Percentiles rank a stretch among this genome's conserved stretches.
Evolutionary conservation across 345 rosid species (phyloP).

Genomic region (Viola odorata): DNA sequence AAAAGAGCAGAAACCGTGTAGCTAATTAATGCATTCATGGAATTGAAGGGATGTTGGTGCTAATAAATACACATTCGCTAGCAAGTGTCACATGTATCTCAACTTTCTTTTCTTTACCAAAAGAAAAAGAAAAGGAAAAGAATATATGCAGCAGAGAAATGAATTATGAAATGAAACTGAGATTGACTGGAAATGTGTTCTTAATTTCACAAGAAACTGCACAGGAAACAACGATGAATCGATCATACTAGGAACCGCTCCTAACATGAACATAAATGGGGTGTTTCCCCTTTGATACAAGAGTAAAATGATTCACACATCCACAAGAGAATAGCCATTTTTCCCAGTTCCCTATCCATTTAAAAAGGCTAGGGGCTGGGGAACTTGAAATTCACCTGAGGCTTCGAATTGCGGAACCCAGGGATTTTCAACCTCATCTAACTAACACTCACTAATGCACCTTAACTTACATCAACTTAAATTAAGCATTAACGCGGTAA

Average conservation of each 20-base stretch:
- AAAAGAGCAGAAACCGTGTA: too few relatives aligned
- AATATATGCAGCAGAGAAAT: neutral
- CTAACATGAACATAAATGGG: slow-evolving; percentile 38
- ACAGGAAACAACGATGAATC: slow-evolving; percentile 1
- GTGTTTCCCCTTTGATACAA: slow-evolving; percentile 16
- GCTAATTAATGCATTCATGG: too few relatives aligned
- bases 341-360: slow-evolving; percentile 32
- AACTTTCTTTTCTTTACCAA: too few relatives aligned
- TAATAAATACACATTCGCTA: too few relatives aligned
- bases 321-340: slow-evolving; percentile 17
- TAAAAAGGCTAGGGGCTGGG: slow-evolving; percentile 39
- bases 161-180: neutral
- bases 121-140: too few relatives aligned
- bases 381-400: slow-evolving; percentile 26
- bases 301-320: slow-evolving; percentile 22
- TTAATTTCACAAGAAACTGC: slow-evolving; percentile 13
- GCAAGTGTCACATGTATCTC: too few relatives aligned
- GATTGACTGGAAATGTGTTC: neutral
- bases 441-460: slow-evolving; percentile 30
- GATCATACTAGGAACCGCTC: slow-evolving; percentile 44
- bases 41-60: too few relatives aligned
- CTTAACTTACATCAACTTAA: slow-evolving; percentile 19
- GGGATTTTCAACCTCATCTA: slow-evolving; percentile 37
- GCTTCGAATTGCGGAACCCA: slow-evolving; percentile 30
- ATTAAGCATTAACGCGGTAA: slow-evolving; percentile 11